These are phyloP conservation scores for Sclerotinia spermophila DNA, from an alignment of 2,329 filamentous ascomycete genomes.

Conservation along the genomic window DNA sequence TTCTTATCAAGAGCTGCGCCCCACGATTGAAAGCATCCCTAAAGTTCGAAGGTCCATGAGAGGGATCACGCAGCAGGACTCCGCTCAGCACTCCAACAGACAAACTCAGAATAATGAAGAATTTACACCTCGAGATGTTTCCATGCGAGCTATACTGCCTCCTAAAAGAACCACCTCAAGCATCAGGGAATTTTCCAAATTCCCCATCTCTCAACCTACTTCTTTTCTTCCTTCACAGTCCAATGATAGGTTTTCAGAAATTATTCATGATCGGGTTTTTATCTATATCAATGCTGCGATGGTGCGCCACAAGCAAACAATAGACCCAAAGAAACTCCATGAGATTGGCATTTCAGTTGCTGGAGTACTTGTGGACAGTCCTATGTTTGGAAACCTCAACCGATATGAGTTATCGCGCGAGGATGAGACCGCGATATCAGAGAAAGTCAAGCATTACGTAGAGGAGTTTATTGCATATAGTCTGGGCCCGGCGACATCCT, in stretches of 20 bases:
- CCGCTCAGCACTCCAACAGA: not conserved
- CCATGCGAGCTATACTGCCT: not conserved
- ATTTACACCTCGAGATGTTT: too few species aligned
- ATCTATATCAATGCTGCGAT: slow-evolving; percentile 15
- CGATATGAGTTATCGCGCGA: slow-evolving; percentile 4
- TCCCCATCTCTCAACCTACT: not conserved
- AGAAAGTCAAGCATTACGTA: slow-evolving; percentile 15
- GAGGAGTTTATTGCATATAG: slow-evolving; percentile 11
- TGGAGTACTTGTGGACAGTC: not conserved
- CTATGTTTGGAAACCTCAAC: slow-evolving; percentile 4
- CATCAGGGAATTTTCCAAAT: not conserved
- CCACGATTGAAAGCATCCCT: not conserved
- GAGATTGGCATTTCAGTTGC: slow-evolving; percentile 17
- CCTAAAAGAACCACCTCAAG: not conserved
- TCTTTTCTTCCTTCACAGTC: not conserved
- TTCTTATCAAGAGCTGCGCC: not conserved
- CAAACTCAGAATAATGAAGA: not conserved
- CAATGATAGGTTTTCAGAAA: not conserved
- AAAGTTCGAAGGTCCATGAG: not conserved
- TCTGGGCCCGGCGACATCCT: not conserved
- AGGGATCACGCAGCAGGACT: not conserved
- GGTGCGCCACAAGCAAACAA: slow-evolving; percentile 3
- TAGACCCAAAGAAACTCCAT: not conserved
- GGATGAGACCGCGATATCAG: slow-evolving; percentile 10
- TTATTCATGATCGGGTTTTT: slow-evolving; percentile 11